Conservation (phyloP, 2,329 filamentous ascomycete species). For the Mycosphaerella sp. region DNA sequence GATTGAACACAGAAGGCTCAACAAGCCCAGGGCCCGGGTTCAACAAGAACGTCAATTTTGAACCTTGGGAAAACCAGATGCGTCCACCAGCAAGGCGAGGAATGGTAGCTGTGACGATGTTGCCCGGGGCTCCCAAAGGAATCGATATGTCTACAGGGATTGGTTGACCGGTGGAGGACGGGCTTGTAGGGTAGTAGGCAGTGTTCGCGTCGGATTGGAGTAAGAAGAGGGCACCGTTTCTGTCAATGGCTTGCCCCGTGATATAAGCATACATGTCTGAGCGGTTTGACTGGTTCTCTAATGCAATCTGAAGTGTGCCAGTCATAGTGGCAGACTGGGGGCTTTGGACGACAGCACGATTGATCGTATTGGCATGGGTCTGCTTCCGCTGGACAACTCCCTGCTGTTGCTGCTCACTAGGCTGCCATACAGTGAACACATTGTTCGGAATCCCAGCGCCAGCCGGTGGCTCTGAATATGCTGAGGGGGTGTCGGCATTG, state of each 20-base stretch:
- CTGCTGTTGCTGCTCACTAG: conserved; percentile 7
- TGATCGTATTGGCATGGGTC: conserved; percentile 9
- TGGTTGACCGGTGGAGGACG: conserved; percentile 30
- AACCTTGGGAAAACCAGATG: conserved; percentile 35
- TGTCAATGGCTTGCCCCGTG: conserved; percentile 39
- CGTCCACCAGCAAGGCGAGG: conserved; percentile 34
- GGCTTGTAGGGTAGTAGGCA: conserved; percentile 33
- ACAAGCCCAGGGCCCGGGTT: conserved; percentile 35
- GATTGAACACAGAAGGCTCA: conserved; percentile 34
- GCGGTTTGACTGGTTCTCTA: conserved; percentile 32
- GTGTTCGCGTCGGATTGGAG: conserved; percentile 32
- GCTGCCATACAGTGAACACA: conserved; percentile 8
- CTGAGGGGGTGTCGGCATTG: background rate
- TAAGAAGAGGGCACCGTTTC: conserved; percentile 31
- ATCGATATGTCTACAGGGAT: conserved; percentile 41
- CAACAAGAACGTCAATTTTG: conserved; percentile 31
- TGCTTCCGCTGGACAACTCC: conserved; percentile 5
- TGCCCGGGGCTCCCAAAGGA: conserved; percentile 36
- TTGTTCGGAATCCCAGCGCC: conserved; percentile 1
- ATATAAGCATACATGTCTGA: conserved; percentile 42
- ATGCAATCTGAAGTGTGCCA: conserved; percentile 28
- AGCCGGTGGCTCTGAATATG: background rate
- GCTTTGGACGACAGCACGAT: conserved; percentile 13
- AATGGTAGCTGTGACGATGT: conserved; percentile 30
- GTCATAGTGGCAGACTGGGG: conserved; percentile 21